Percentiles rank a stretch among this genome's conserved stretches.
Evolutionary conservation across 768 basidiomycete species (phyloP).

Genomic region (Collybia nuda): DNA sequence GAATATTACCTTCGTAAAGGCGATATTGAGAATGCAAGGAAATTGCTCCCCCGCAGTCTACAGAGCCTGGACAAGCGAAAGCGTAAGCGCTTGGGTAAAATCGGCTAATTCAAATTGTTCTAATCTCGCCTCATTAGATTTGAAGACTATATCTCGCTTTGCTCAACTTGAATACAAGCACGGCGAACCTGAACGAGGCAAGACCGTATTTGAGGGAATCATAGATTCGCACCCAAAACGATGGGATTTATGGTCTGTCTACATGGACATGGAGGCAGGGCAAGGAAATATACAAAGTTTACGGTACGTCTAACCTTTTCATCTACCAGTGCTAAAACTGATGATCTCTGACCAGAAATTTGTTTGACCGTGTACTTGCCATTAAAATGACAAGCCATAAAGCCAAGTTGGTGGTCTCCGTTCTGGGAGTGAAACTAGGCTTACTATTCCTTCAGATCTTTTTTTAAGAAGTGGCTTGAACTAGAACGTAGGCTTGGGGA

Average conservation of each 20-base stretch:
- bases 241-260: conserved; percentile 94
- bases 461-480: conserved; percentile 98
- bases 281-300: conserved; percentile 78
- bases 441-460: conserved; percentile 50
- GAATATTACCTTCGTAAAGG: conserved; percentile 79
- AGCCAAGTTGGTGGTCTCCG: conserved; percentile 72
- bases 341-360: conserved; percentile 46
- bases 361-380: conserved; percentile 84
- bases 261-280: conserved; percentile 93
- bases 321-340: neutral
- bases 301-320: conserved; percentile 41
- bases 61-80: conserved; percentile 93
- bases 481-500: conserved; percentile 87
- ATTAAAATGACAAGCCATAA: conserved; percentile 93
- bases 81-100: conserved; percentile 53
- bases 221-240: conserved; percentile 94
- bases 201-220: conserved; percentile 95
- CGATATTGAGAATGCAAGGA: conserved; percentile 77
- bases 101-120: neutral
- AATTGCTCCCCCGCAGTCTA: conserved; percentile 80
- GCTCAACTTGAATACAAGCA: conserved; percentile 94
- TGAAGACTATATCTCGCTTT: conserved; percentile 94
- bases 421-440: conserved; percentile 3
- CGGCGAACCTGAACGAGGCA: conserved; percentile 92
- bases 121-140: conserved; percentile 49